Conservation (phyloP, 2,329 filamentous ascomycete genomes). For the Balansia obtecta region DNA sequence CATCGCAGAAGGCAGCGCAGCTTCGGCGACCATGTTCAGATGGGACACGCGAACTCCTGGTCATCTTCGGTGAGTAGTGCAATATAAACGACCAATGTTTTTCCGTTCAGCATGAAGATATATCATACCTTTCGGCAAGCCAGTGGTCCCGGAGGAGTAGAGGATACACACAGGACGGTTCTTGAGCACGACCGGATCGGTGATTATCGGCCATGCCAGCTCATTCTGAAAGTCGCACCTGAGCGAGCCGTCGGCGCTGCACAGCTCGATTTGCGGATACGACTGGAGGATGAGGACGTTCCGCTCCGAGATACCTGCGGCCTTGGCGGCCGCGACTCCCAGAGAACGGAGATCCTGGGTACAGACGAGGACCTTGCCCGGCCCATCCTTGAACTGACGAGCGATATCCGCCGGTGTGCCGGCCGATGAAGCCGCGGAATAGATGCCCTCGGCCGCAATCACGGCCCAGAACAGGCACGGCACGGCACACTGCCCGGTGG, state of each 20-base stretch:
- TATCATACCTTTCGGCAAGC: conserved; percentile 28
- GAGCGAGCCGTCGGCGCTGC: conserved; percentile 13
- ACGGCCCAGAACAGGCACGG: conserved; percentile 42
- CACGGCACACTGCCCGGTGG: conserved; percentile 42
- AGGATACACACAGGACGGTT: conserved; percentile 28
- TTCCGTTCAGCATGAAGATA: not conserved
- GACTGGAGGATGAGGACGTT: conserved; percentile 40
- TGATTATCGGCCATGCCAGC: conserved; percentile 41
- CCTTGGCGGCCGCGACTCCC: conserved; percentile 34
- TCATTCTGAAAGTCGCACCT: conserved; percentile 19
- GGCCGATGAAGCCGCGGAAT: conserved; percentile 39
- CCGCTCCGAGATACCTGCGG: conserved; percentile 27
- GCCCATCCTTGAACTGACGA: conserved; percentile 28
- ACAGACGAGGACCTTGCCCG: conserved; percentile 29
- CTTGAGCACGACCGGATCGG: conserved; percentile 31
- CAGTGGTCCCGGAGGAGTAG: conserved; percentile 37
- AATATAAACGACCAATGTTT: not conserved
- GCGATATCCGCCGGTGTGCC: conserved; percentile 38
- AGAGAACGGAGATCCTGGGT: conserved; percentile 34
- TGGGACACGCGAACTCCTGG: conserved; percentile 30
- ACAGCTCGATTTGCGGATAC: conserved; percentile 14
- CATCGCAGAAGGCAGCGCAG: conserved; percentile 18
- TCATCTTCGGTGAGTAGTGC: conserved; percentile 2
- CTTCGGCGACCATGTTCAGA: conserved; percentile 28
- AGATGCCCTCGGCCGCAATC: conserved; percentile 46